Evolutionary conservation across 495 filamentous ascomycete species (phyloP).

Genomic region (Penicilliopsis zonata): DNA sequence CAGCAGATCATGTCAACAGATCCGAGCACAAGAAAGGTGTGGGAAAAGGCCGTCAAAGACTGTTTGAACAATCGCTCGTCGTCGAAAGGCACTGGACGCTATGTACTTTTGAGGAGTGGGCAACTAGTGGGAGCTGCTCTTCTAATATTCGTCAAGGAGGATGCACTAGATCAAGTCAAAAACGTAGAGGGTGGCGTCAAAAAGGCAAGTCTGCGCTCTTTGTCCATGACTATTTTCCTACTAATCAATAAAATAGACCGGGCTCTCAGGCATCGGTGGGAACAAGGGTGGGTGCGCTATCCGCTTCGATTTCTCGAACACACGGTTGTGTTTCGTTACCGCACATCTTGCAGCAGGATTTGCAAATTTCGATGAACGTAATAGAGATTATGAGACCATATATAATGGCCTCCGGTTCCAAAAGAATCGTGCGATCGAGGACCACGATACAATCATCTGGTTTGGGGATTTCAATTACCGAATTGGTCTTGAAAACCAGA

Average conservation of each 20-base stretch:
- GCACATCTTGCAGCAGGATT: conserved; percentile 96
- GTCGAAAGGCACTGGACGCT: conserved; percentile 53
- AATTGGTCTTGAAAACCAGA: conserved; percentile 75
- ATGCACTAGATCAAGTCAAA: conserved; percentile 67
- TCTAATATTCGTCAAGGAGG: conserved; percentile 77
- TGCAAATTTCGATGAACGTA: conserved; percentile 92
- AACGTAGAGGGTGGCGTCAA: conserved; percentile 94
- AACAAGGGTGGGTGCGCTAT: conserved; percentile 99
- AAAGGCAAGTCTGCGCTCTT: conserved; percentile 41
- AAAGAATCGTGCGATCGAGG: conserved; percentile 74
- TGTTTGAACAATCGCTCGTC: conserved; percentile 63
- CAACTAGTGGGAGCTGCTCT: conserved; percentile 92
- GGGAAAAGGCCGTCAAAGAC: conserved; percentile 71
- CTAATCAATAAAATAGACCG: conserved; percentile 44
- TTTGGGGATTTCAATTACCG: conserved; percentile 98
- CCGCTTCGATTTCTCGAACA: conserved; percentile 88
- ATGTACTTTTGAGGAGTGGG: conserved; percentile 80
- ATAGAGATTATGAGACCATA: conserved; percentile 86
- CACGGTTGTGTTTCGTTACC: conserved; percentile 88
- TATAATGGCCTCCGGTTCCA: conserved; percentile 80
- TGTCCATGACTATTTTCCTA: not conserved
- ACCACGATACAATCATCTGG: conserved; percentile 95
- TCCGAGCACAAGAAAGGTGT: conserved; percentile 68
- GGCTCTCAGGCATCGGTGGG: conserved; percentile 91
- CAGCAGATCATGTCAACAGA: conserved; percentile 99